These are phyloP conservation scores for Daldinia loculata DNA, from an alignment of 495 filamentous ascomycete species.

Conservation along the genomic window DNA sequence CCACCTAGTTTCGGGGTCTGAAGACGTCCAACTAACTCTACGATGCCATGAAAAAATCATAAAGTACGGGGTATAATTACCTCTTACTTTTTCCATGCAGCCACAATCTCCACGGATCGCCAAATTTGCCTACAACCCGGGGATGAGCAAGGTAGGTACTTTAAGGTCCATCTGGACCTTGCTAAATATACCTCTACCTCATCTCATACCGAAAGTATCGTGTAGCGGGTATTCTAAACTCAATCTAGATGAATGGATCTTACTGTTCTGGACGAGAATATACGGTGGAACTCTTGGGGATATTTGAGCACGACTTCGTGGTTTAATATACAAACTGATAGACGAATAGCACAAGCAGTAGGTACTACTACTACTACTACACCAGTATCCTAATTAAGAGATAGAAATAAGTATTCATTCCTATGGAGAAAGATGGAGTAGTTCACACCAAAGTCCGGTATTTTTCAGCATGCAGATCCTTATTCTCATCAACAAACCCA, in stretches of 20 bases:
- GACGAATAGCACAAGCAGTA: background rate
- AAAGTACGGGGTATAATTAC: conserved; percentile 9
- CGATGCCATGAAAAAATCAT: background rate
- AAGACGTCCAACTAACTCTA: conserved; percentile 21
- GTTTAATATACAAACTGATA: background rate
- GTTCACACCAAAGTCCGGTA: background rate
- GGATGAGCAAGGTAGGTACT: background rate
- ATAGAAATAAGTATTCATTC: background rate
- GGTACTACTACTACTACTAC: background rate
- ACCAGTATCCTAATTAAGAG: background rate
- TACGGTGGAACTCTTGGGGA: background rate
- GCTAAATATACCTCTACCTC: background rate
- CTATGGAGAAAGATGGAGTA: background rate
- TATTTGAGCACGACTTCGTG: background rate
- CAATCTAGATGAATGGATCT: background rate
- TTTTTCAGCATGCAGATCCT: conserved; percentile 11
- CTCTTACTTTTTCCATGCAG: conserved; percentile 22
- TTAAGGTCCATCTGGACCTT: conserved; percentile 9
- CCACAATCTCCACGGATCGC: conserved; percentile 14
- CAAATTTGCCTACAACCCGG: conserved; percentile 3
- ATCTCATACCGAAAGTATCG: conserved; percentile 1
- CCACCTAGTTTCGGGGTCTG: conserved; percentile 10
- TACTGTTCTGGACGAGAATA: background rate
- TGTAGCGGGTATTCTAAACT: background rate
- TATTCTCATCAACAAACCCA: conserved; percentile 28